Percentiles rank a stretch among this genome's conserved stretches.
Conservation (phyloP, 805 yeast species). For the Hanseniaspora occidentalis region DNA sequence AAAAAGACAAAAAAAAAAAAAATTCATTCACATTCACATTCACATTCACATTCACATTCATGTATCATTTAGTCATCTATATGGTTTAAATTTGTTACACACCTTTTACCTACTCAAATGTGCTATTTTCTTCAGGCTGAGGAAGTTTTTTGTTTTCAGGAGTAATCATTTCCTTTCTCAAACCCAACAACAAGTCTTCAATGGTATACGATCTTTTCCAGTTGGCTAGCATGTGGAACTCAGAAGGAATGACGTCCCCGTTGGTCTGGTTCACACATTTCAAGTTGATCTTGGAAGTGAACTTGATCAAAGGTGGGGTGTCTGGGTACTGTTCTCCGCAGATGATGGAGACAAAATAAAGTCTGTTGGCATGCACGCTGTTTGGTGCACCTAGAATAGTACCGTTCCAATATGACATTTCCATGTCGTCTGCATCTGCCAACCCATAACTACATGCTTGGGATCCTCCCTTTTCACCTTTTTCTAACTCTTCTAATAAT, state of each 20-base stretch:
- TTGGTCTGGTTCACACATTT: constrained; percentile 70
- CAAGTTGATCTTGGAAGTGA: constrained; percentile 73
- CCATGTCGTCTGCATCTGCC: constrained; percentile 77
- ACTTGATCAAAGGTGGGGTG: constrained; percentile 71
- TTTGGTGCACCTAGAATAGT: constrained; percentile 97
- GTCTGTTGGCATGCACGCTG: constrained; percentile 80
- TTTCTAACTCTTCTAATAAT: constrained; percentile 89
- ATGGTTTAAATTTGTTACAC: background rate
- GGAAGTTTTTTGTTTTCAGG: constrained; percentile 69
- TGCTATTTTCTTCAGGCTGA: constrained; percentile 87
- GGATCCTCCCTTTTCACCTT: constrained; percentile 98
- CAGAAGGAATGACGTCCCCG: constrained; percentile 41
- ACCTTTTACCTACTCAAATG: constrained; percentile 28
- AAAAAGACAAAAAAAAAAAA: too few relatives aligned
- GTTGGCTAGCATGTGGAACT: constrained; percentile 55
- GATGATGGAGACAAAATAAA: constrained; percentile 67
- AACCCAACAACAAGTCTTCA: constrained; percentile 83
- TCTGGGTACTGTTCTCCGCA: constrained; percentile 86
- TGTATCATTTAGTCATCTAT: too few relatives aligned
- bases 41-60: too few relatives aligned
- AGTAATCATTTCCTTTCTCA: constrained; percentile 83
- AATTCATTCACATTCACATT: too few relatives aligned
- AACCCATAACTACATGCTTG: constrained; percentile 95
- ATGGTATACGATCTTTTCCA: constrained; percentile 90
- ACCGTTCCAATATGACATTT: constrained; percentile 96